Percentiles rank a stretch among this genome's conserved stretches.
Conservation (phyloP, 2,329 filamentous ascomycete genomes). For the Colletotrichum ledebouriae region DNA sequence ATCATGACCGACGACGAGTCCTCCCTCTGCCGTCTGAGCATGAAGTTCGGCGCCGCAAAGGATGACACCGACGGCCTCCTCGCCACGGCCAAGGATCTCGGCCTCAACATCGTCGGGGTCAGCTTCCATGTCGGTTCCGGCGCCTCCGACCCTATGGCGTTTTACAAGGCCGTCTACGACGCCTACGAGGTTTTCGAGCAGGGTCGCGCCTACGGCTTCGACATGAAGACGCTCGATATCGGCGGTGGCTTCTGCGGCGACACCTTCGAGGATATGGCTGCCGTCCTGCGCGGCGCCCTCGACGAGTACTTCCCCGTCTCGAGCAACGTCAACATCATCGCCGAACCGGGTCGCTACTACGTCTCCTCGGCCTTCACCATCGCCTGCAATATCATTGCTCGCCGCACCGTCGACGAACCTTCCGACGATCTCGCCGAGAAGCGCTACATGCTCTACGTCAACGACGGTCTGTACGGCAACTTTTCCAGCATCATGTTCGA, state of each 20-base stretch:
- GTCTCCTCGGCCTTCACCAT: constrained; percentile 94
- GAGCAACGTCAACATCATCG: constrained; percentile 84
- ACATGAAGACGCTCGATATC: constrained; percentile 90
- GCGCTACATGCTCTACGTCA: constrained; percentile 97
- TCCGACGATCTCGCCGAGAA: constrained; percentile 67
- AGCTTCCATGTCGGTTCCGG: constrained; percentile 99
- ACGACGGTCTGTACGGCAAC: constrained; percentile 98
- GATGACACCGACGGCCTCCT: constrained; percentile 84
- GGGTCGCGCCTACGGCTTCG: constrained; percentile 80
- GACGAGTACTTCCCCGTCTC: constrained; percentile 88
- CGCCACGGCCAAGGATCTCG: constrained; percentile 82
- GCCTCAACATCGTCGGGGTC: constrained; percentile 92
- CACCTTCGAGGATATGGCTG: constrained; percentile 91
- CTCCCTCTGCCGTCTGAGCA: constrained; percentile 92
- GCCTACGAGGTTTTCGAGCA: constrained; percentile 91
- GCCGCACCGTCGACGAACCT: constrained; percentile 86
- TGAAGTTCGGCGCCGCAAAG: constrained; percentile 96
- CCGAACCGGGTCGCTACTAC: constrained; percentile 97
- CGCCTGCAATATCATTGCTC: constrained; percentile 95
- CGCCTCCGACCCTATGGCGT: constrained; percentile 92
- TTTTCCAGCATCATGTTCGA: constrained; percentile 99
- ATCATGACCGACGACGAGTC: constrained; percentile 97
- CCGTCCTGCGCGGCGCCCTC: constrained; percentile 81
- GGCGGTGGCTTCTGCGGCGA: constrained; percentile 94
- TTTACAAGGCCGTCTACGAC: constrained; percentile 90